Evolutionary conservation across 1,284 basidiomycete species (phyloP).

Genomic region (Fistulinella staudtii): DNA sequence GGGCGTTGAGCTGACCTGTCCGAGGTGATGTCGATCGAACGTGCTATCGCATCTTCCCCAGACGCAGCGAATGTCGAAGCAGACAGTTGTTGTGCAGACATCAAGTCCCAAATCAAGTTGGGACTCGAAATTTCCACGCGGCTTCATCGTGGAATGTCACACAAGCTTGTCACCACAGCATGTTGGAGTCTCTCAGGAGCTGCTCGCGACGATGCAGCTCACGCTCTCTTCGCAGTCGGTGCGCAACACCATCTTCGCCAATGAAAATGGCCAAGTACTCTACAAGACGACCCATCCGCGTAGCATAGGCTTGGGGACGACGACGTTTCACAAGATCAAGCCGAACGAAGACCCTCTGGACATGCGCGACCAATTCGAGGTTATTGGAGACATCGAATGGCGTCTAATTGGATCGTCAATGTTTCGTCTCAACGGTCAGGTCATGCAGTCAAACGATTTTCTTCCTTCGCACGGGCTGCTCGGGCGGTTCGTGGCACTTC

Average conservation of each 20-base stretch:
- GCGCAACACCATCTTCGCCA: conserved; percentile 21
- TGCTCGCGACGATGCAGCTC: conserved; percentile 16
- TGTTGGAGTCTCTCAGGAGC: background rate
- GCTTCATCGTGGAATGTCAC: no score
- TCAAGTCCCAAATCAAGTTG: no score
- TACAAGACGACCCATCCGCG: conserved; percentile 29
- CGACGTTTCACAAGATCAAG: conserved; percentile 25
- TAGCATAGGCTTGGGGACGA: conserved; percentile 15
- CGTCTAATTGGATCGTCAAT: conserved; percentile 22
- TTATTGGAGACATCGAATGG: conserved; percentile 27
- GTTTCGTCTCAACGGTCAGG: conserved; percentile 18
- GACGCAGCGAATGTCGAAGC: conserved; percentile 48
- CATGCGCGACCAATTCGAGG: conserved; percentile 28
- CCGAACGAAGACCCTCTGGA: conserved; percentile 22
- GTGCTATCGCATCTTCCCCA: conserved; percentile 56
- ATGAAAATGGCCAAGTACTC: conserved; percentile 25
- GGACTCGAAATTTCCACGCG: no score
- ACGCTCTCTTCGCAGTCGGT: conserved; percentile 18
- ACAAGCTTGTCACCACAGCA: background rate
- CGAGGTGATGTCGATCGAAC: conserved; percentile 44
- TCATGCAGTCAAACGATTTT: conserved; percentile 23
- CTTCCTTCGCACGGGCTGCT: conserved; percentile 24
- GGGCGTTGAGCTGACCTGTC: conserved; percentile 37
- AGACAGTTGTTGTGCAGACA: conserved; percentile 13
- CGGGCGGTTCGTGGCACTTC: conserved; percentile 18